Evolutionary conservation across 176 grass and related monocot species (phyloP).

Genomic region (Raddia distichophylla): DNA sequence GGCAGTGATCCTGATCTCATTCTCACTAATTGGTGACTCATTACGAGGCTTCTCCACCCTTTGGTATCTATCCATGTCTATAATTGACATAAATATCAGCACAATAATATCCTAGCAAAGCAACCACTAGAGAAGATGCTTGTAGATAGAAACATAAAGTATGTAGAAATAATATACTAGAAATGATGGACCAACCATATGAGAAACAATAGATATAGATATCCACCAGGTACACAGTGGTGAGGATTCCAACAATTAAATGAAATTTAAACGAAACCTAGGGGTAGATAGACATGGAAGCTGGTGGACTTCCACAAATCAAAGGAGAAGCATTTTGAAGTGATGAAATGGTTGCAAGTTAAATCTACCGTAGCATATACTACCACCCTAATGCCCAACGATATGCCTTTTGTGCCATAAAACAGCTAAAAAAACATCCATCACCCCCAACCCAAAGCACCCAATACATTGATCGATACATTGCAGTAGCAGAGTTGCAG

Average conservation of each 20-base stretch:
- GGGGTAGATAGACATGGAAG: background rate
- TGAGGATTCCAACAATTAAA: background rate
- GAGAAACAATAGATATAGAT: background rate
- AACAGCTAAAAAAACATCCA: no score
- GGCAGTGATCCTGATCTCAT: slow-evolving; percentile 67
- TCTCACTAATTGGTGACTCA: slow-evolving; percentile 51
- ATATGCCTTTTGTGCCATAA: no score
- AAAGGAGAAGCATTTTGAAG: background rate
- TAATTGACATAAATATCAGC: background rate
- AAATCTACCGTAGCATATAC: background rate
- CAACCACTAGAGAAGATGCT: background rate
- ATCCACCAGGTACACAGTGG: background rate
- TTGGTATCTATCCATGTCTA: slow-evolving; percentile 67
- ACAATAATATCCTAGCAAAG: background rate
- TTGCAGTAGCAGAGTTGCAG: background rate
- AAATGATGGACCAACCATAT: background rate
- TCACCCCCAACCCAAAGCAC: no score
- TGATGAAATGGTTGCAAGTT: background rate
- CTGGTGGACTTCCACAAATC: background rate
- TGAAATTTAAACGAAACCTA: slow-evolving; percentile 4
- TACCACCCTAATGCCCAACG: no score
- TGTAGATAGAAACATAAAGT: background rate
- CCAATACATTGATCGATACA: background rate
- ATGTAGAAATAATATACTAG: background rate
- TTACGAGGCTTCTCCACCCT: slow-evolving; percentile 62